phyloP scores from a whole-genome alignment of 352 stramenopile genomes.

The Paralagenidium karlingii region DNA sequence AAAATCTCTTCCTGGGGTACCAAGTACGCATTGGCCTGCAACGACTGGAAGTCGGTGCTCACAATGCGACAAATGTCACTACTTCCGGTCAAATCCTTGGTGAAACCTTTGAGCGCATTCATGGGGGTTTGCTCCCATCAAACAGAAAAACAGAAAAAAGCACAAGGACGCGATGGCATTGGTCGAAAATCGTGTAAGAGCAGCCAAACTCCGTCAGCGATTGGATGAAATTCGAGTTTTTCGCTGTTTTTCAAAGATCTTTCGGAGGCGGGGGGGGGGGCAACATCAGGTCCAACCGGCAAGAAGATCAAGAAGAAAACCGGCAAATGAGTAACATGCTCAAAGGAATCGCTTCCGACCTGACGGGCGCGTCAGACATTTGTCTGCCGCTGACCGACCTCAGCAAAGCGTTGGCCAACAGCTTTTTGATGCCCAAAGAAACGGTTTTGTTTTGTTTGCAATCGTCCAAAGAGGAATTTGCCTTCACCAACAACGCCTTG shows the following conservation, averaged over 20 bases:
- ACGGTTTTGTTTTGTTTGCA: slow-evolving; percentile 9
- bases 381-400: slow-evolving; percentile 19
- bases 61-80: slow-evolving; percentile 35
- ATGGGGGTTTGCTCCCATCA: no score
- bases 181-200: no score
- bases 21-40: slow-evolving; percentile 17
- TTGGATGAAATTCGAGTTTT: no score
- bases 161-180: no score
- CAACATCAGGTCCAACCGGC: no score
- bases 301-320: no score
- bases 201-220: no score
- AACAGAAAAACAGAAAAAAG: no score
- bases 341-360: slow-evolving; percentile 8
- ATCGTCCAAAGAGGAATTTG: slow-evolving; percentile 10
- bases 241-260: no score
- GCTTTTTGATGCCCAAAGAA: slow-evolving; percentile 12
- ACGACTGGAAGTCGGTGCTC: slow-evolving; percentile 13
- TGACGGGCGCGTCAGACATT: slow-evolving; percentile 10
- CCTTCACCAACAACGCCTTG: slow-evolving; percentile 9
- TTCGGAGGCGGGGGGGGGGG: no score
- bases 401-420: slow-evolving; percentile 48
- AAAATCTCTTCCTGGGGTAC: slow-evolving; percentile 25
- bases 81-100: slow-evolving; percentile 31
- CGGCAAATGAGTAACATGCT: slow-evolving; percentile 9
- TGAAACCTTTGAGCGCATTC: slow-evolving; percentile 31